phyloP scores from a whole-genome alignment of 169 alveolate species.

The Plasmodium gaboni region DNA sequence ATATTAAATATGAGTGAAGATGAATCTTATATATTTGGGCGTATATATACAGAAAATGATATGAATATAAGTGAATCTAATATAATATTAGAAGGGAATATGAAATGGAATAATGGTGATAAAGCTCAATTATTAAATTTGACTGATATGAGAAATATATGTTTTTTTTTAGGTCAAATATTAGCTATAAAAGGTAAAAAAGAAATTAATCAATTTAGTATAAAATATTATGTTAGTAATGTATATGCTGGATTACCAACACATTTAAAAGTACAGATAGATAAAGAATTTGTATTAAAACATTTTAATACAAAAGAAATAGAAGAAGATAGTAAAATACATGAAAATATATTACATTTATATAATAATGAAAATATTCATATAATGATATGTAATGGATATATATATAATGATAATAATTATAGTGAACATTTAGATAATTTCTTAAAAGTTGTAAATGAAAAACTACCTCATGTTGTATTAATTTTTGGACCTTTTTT shows the following conservation, averaged over 20 bases:
- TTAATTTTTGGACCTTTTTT: constrained; percentile 77
- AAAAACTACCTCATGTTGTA: constrained; percentile 74
- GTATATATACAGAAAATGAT: constrained; percentile 72
- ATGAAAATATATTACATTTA: constrained; percentile 39
- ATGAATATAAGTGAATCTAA: constrained; percentile 74
- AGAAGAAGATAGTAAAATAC: constrained; percentile 51
- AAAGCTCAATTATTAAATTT: constrained; percentile 73
- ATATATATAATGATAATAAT: constrained; percentile 58
- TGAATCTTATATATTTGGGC: constrained; percentile 59
- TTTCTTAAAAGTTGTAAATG: constrained; percentile 70
- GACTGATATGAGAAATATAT: constrained; percentile 55
- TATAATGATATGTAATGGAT: constrained; percentile 75
- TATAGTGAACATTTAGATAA: constrained; percentile 58
- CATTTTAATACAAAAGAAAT: constrained; percentile 72
- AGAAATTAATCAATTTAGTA: constrained; percentile 74
- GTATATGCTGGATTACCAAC: constrained; percentile 76
- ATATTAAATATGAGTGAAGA: constrained; percentile 71
- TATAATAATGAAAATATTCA: constrained; percentile 75
- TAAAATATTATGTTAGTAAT: constrained; percentile 62
- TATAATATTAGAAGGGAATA: constrained; percentile 67
- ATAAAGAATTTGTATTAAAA: constrained; percentile 50
- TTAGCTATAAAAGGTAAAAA: constrained; percentile 74
- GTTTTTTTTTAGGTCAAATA: constrained; percentile 74
- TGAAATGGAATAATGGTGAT: constrained; percentile 59
- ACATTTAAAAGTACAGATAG: constrained; percentile 52